A percentile compares a stretch with the other conserved stretches of the same genome.
Conservation (phyloP, 768 basidiomycete genomes). For the Cyathus striatus region DNA sequence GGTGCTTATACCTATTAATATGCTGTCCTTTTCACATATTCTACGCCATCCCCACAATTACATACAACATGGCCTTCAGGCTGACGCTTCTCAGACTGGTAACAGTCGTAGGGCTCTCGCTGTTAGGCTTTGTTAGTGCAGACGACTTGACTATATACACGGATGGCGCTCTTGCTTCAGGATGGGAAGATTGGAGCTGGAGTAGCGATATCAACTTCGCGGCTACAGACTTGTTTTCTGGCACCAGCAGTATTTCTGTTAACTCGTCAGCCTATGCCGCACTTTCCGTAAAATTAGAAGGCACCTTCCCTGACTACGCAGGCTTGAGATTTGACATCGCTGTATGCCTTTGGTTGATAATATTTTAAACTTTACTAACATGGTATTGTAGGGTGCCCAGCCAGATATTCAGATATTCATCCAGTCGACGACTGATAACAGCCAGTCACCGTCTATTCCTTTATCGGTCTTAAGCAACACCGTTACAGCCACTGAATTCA, state of each 20-base stretch:
- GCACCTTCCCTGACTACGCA: constrained; percentile 35
- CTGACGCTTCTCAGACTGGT: not conserved
- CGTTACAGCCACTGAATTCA: constrained; percentile 31
- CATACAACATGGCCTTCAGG: not conserved
- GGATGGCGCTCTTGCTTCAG: constrained; percentile 32
- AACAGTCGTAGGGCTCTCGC: no score
- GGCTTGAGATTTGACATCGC: constrained; percentile 49
- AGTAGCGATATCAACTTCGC: constrained; percentile 34
- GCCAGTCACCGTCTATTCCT: constrained; percentile 30
- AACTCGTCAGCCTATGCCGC: constrained; percentile 38
- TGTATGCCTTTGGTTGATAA: constrained; percentile 13
- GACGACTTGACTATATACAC: constrained; percentile 37
- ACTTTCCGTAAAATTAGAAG: constrained; percentile 39
- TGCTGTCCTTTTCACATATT: no score
- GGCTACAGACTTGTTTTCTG: constrained; percentile 37
- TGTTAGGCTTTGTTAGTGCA: constrained; percentile 12
- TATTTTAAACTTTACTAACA: constrained; percentile 3
- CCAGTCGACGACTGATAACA: constrained; percentile 30
- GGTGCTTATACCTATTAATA: no score
- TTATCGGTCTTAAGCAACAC: constrained; percentile 35
- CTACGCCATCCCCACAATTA: no score
- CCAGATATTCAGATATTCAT: constrained; percentile 39
- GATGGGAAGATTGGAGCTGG: constrained; percentile 54
- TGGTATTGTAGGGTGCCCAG: constrained; percentile 30
- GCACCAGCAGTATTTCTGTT: constrained; percentile 37